Evolutionary conservation across 139 green algal genomes (phyloP).

Genomic region (Medakamo hakoo): DNA sequence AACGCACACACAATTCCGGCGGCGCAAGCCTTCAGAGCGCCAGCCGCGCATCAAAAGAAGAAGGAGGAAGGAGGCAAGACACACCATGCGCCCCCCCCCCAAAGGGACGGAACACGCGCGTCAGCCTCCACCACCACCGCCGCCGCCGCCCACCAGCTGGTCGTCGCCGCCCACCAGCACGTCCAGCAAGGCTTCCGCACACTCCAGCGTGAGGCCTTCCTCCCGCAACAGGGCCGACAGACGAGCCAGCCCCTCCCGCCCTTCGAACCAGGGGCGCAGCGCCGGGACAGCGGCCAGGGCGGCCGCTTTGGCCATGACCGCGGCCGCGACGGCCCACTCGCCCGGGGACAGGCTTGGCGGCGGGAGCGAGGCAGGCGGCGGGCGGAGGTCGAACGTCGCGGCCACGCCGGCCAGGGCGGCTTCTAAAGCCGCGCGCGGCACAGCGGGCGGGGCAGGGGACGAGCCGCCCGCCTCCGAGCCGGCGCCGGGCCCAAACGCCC

Average conservation of each 20-base stretch:
- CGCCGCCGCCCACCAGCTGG: background rate
- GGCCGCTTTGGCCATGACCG: background rate
- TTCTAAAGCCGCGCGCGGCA: background rate
- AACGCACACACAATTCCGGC: no score
- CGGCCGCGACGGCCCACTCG: background rate
- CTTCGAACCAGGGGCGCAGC: background rate
- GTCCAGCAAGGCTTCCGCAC: background rate
- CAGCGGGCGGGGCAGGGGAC: no score
- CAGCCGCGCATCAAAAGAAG: background rate
- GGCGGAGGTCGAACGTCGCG: background rate
- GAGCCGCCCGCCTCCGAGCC: no score
- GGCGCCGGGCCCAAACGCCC: no score
- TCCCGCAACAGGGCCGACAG: background rate
- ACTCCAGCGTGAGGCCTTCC: background rate
- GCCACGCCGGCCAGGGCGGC: background rate
- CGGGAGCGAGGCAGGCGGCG: background rate
- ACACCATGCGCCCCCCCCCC: background rate
- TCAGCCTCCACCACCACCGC: background rate
- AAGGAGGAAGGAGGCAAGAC: background rate
- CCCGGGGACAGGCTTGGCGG: background rate
- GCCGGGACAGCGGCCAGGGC: background rate
- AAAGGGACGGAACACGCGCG: background rate
- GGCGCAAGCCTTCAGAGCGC: background rate
- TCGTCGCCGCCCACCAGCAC: background rate
- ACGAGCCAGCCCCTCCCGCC: background rate